Base-by-base conservation (phyloP, 2,329 filamentous ascomycete genomes). In the Coniosporium tulheliwenetii region DNA sequence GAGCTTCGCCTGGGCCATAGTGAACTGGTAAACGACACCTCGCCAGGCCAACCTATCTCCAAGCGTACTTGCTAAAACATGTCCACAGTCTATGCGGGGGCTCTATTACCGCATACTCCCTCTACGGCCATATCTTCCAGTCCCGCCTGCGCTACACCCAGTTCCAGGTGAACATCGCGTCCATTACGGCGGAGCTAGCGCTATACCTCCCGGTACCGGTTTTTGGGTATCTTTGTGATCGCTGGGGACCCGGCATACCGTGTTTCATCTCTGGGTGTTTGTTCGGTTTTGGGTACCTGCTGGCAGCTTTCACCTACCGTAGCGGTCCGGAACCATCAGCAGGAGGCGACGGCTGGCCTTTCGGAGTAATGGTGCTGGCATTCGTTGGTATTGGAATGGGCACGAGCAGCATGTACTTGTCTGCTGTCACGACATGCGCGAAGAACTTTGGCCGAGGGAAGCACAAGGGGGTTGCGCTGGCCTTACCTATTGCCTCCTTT, bases 361-460 rank as follows among this genome's bases (percentile, higher is more conserved):
- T 93, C 50, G 73, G 73, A 48, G 67, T 82, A 50, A 94, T 98
- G 89, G 66, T 95, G 5, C 56, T 85, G 41, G 80, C 86, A 1
- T 98, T 96, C 58, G 70, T 87, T 37, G 72, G 74, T 39, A 77
- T 98, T 43, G 91, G 91, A 1, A 72, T 80, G 46, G 89, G 77
- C 5, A 95, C 89, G 0, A 84, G 82, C 48, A 77, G 76, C 58
- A 86, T 96, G 77, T 98, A 96, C 59, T 70, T 96, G 42, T 75
- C 79, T 39, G 81, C 85, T 2, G 81, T 98, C n/a, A 89, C 89
- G 5, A 93, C 89, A 0, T 94, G 86, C 55, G 91, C 91, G 31
- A 98, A 98, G 75, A 98, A 96, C 63, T 98, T 96, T 62, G 87
- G 87, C 38, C 78, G 81, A 45, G 85, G 86, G 3, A 83, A 80